These are phyloP conservation scores for Maudiozyma serrabonitensis DNA, from an alignment of 805 yeast genomes.

Conservation along the genomic window DNA sequence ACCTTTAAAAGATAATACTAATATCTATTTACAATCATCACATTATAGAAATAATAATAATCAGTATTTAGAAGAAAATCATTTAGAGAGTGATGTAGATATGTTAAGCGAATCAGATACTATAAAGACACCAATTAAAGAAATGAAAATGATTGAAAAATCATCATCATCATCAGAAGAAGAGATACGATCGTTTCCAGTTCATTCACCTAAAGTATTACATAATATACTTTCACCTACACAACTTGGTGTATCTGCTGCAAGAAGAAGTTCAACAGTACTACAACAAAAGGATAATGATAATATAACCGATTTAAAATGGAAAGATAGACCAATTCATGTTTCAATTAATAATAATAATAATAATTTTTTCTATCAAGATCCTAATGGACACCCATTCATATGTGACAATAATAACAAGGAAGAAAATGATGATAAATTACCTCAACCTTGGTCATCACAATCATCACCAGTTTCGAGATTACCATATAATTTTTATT, in stretches of 20 bases:
- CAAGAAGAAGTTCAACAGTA: neutral
- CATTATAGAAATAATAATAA: no score
- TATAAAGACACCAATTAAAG: neutral
- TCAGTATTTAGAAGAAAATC: no score
- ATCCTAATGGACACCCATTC: slow-evolving; percentile 2
- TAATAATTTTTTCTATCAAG: neutral
- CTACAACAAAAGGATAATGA: neutral
- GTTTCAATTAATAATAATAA: slow-evolving; percentile 19
- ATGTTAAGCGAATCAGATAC: neutral
- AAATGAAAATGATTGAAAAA: neutral
- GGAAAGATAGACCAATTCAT: slow-evolving; percentile 13
- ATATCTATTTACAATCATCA: no score
- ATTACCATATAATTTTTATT: slow-evolving; percentile 46
- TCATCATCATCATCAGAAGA: neutral
- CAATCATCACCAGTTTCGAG: slow-evolving; percentile 42
- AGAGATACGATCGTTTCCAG: neutral
- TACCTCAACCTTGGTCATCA: slow-evolving; percentile 55
- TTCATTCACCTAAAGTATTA: neutral
- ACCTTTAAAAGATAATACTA: no score
- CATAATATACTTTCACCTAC: slow-evolving; percentile 3
- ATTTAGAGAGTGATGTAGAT: slow-evolving; percentile 7
- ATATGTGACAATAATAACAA: slow-evolving; percentile 8
- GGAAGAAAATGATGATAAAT: slow-evolving; percentile 6
- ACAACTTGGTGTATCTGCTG: slow-evolving; percentile 2
- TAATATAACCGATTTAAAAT: neutral